Evolutionary conservation across 768 basidiomycete genomes (phyloP).

Genomic region (Tulasnella sp.): DNA sequence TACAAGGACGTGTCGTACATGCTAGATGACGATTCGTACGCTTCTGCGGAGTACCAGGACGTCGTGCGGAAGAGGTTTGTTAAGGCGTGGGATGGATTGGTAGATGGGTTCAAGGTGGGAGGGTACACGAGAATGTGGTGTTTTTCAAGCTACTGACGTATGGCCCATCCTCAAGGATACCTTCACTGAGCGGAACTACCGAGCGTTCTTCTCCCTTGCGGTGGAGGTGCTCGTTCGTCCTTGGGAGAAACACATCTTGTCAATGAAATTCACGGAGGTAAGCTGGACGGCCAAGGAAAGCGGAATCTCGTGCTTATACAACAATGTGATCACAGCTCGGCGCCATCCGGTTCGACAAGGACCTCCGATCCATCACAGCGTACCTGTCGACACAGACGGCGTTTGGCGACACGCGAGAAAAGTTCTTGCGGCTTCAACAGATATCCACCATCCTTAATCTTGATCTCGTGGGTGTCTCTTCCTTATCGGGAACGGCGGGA

Average conservation of each 20-base stretch:
- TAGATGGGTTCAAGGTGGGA: constrained; percentile 84
- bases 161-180: constrained; percentile 59
- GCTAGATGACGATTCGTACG: constrained; percentile 86
- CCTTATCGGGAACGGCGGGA: constrained; percentile 32
- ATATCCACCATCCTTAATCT: constrained; percentile 90
- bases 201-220: constrained; percentile 79
- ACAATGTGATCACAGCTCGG: constrained; percentile 66
- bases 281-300: constrained; percentile 37
- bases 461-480: constrained; percentile 61
- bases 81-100: constrained; percentile 81
- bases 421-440: constrained; percentile 89
- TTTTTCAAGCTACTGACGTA: not conserved
- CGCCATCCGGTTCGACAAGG: constrained; percentile 92
- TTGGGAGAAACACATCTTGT: constrained; percentile 88
- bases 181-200: constrained; percentile 87
- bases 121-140: not conserved
- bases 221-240: constrained; percentile 89
- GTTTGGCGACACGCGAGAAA: constrained; percentile 89
- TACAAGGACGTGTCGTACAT: constrained; percentile 90
- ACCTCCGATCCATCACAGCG: constrained; percentile 78
- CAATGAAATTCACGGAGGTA: constrained; percentile 87
- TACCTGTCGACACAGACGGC: constrained; percentile 87
- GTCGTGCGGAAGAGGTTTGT: constrained; percentile 86
- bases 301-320: constrained; percentile 18
- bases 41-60: constrained; percentile 82